These are phyloP conservation scores for Fusarium dimerum DNA, from an alignment of 2,329 filamentous ascomycete species.

Conservation along the genomic window DNA sequence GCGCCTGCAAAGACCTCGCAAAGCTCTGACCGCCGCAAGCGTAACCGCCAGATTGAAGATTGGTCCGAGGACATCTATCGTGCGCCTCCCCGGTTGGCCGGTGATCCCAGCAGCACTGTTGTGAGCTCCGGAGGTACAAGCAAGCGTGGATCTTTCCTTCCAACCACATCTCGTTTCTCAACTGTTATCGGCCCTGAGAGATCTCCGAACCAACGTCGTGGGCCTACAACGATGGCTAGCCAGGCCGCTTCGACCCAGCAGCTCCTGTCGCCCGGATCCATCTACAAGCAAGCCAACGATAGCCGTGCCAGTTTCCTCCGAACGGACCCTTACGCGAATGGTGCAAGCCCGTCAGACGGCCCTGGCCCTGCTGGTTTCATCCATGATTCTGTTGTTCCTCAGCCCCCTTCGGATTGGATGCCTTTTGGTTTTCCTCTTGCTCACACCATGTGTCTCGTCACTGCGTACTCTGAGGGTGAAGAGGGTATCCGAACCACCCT, in stretches of 20 bases:
- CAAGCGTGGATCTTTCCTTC: constrained; percentile 87
- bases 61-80: constrained; percentile 98
- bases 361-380: constrained; percentile 92
- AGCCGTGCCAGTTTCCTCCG: constrained; percentile 67
- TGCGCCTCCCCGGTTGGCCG: constrained; percentile 78
- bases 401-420: constrained; percentile 95
- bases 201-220: constrained; percentile 46
- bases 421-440: constrained; percentile 94
- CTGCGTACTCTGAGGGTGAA: constrained; percentile 93
- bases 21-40: constrained; percentile 76
- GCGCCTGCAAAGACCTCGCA: constrained; percentile 84
- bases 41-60: constrained; percentile 92
- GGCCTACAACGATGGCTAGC: constrained; percentile 92
- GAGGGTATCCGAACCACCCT: constrained; percentile 91
- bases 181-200: constrained; percentile 81
- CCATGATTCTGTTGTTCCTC: constrained; percentile 91
- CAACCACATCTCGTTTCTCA: constrained; percentile 92
- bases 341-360: constrained; percentile 62
- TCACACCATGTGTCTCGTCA: constrained; percentile 91
- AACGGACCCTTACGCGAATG: constrained; percentile 55
- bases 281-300: constrained; percentile 70
- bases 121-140: constrained; percentile 66
- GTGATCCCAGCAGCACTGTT: constrained; percentile 68
- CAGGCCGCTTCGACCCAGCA: constrained; percentile 76
- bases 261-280: constrained; percentile 61